Evolutionary conservation across 2,329 filamentous ascomycete genomes (phyloP).

Genomic region (Talaromyces piceae): DNA sequence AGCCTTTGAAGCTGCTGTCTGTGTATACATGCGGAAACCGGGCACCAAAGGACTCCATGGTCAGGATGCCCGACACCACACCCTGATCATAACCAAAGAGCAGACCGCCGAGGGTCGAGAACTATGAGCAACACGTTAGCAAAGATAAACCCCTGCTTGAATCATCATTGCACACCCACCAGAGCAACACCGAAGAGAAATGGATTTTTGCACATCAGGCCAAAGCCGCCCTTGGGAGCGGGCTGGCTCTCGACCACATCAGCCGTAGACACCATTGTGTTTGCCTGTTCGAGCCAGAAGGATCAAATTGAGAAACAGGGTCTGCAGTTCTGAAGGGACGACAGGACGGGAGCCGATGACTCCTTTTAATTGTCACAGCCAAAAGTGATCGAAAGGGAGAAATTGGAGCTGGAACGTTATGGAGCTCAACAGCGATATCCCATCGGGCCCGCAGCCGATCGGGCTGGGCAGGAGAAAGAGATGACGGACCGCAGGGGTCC

Average conservation of each 20-base stretch:
- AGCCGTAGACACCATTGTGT: slow-evolving; percentile 15
- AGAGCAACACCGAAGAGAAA: slow-evolving; percentile 40
- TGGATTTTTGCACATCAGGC: slow-evolving; percentile 32
- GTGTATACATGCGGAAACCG: slow-evolving; percentile 34
- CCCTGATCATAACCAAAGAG: slow-evolving; percentile 47
- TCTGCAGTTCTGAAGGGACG: neutral
- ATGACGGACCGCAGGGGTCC: neutral
- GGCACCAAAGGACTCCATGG: slow-evolving; percentile 41
- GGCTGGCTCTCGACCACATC: slow-evolving; percentile 7
- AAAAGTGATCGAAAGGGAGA: too few relatives aligned
- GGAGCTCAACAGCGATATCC: too few relatives aligned
- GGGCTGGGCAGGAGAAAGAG: neutral
- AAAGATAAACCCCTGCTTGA: neutral
- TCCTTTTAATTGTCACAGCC: neutral
- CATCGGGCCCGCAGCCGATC: neutral
- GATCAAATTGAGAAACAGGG: neutral
- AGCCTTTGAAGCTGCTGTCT: slow-evolving; percentile 44
- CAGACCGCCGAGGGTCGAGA: slow-evolving; percentile 37
- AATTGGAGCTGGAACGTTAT: too few relatives aligned
- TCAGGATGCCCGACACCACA: slow-evolving; percentile 41
- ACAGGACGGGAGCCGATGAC: neutral
- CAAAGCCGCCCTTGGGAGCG: slow-evolving; percentile 18
- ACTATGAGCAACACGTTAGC: slow-evolving; percentile 16
- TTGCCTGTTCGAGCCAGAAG: neutral
- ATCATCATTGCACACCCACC: slow-evolving; percentile 17